These are phyloP conservation scores for Nicotiana undulata DNA, from an alignment of 257 asterid species.

Conservation along the genomic window DNA sequence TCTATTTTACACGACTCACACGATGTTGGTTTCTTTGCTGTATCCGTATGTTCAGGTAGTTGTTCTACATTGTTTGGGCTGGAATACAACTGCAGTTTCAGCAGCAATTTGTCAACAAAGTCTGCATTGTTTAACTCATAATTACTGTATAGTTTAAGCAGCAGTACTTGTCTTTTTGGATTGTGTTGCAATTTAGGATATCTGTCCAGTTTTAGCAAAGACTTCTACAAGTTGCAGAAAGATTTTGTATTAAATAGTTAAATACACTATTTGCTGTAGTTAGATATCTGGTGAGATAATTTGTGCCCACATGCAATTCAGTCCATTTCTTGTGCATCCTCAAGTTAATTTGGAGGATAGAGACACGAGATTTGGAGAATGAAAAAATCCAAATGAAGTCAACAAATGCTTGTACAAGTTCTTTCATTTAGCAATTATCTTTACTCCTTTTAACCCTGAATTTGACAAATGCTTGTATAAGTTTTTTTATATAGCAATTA, in stretches of 20 bases:
- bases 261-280: slow-evolving; percentile 3
- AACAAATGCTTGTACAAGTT: not conserved
- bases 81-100: too few species aligned
- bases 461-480: not conserved
- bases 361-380: not conserved
- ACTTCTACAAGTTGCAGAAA: too few species aligned
- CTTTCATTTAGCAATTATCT: not conserved
- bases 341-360: not conserved
- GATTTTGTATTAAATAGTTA: not conserved
- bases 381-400: not conserved
- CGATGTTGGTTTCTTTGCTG: not conserved
- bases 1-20: not conserved
- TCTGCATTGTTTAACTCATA: too few species aligned
- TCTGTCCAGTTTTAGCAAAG: too few species aligned
- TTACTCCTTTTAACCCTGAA: not conserved
- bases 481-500: not conserved
- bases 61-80: too few species aligned
- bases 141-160: too few species aligned
- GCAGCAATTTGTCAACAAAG: too few species aligned
- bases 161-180: too few species aligned
- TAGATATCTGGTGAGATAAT: not conserved
- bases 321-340: not conserved
- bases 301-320: not conserved
- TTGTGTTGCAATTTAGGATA: too few species aligned
- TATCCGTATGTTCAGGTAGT: not conserved